Evolutionary conservation across 495 filamentous ascomycete genomes (phyloP), one percentile per base, ranked within the genome.

Genomic region (Echria macrotheca): DNA sequence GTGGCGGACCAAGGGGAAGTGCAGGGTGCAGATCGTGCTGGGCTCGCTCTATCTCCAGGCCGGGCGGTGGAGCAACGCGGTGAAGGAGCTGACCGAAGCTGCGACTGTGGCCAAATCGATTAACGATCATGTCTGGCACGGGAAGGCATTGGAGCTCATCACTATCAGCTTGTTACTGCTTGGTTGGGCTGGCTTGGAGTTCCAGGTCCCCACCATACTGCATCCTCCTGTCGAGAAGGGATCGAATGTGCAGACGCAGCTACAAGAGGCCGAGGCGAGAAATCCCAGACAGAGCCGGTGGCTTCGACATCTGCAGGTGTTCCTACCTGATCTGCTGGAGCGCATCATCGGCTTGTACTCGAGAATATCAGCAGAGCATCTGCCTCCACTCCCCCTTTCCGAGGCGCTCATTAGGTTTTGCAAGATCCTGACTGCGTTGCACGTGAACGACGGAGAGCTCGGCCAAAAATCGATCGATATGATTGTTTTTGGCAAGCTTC

Each of bases 81-180:
- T 97, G 23, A 89, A 82, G 61, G 89, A 96, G 63, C 76, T 96
- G 24, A 71, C 81, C 19, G 91, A 96, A 44, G 85, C 84, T 39
- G 88, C 85, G 6, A 78, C 80, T 9, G 78, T 83, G 52, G 86
- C 89, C 12, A 86, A 86, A 62, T 81, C 80, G 26, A 81, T 83
- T 55, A 91, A 86, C 62, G 93, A 97, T 65, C 87, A 95, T 71
- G 63, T 96, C 6, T 99, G 93, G 93, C 88, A 97, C 73, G 93
- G 85, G 10, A 99, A 97, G 68, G 90, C 87, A 3, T 75, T 97
- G 24, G 93, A 97, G 59, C 83, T 87, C 8, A 85, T 93, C 53
- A 68, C 90, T 11, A 77, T 95, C 38, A 84, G 82, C 61, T 75
- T 96, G 50, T 56, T 97, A 23, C 81, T 97, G 69, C 79, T 94